phyloP scores from a whole-genome alignment of 2,329 filamentous ascomycete species.

The Fusarium sp. region DNA sequence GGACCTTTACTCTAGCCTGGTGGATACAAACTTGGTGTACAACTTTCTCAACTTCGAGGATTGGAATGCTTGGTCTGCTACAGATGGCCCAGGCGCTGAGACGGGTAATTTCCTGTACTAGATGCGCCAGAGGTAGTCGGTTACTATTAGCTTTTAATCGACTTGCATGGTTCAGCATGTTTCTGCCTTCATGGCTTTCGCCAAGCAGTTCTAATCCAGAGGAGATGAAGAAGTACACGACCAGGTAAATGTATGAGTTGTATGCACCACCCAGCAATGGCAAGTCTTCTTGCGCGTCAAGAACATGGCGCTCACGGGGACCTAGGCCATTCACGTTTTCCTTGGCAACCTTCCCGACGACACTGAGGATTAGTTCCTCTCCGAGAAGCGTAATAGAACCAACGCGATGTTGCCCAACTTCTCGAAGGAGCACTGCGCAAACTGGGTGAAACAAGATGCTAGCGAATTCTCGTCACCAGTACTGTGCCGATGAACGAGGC shows the following conservation, averaged over 20 bases:
- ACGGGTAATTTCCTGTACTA: neutral
- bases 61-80: neutral
- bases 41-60: neutral
- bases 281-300: neutral
- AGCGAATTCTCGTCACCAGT: neutral
- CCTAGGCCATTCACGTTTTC: neutral
- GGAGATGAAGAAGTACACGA: no score
- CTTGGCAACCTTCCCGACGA: neutral
- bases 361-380: neutral
- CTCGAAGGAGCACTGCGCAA: neutral
- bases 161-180: no score
- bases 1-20: neutral
- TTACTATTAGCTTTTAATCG: no score
- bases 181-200: no score
- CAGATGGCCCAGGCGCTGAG: neutral
- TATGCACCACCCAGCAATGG: neutral
- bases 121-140: neutral
- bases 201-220: no score
- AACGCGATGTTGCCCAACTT: neutral
- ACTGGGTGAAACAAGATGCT: neutral
- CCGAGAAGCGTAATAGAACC: neutral
- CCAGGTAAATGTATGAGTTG: no score
- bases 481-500: neutral
- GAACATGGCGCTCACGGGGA: constrained; percentile 19
- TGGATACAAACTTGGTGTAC: neutral